A percentile compares a stretch with the other conserved stretches of the same genome.
phyloP scores from a whole-genome alignment of 2,329 filamentous ascomycete genomes.

The Fusarium decemcellulare region DNA sequence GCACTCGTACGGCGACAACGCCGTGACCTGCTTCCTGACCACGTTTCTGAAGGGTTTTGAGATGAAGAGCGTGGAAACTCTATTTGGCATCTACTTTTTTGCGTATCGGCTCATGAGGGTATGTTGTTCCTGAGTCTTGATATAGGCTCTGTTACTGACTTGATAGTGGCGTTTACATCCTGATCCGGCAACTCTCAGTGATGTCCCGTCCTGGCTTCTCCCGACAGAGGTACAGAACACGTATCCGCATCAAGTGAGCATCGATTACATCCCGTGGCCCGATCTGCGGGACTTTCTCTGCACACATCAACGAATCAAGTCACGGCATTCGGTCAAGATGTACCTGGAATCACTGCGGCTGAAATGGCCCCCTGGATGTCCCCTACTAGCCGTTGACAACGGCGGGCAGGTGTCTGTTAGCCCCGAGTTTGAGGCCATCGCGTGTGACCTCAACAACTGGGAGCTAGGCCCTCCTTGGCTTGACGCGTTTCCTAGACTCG shows the following conservation, averaged over 20 bases:
- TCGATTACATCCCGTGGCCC: constrained; percentile 47
- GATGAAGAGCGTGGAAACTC: constrained; percentile 40
- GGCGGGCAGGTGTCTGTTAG: constrained; percentile 35
- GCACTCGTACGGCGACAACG: constrained; percentile 41
- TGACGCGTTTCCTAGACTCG: constrained; percentile 42
- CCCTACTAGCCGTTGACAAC: constrained; percentile 27
- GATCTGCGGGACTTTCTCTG: constrained; percentile 42
- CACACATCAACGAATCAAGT: constrained; percentile 34
- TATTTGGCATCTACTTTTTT: constrained; percentile 45
- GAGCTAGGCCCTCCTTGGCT: constrained; percentile 38
- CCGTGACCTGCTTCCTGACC: constrained; percentile 38
- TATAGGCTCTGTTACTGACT: background rate
- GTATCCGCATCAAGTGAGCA: constrained; percentile 41
- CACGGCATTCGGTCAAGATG: constrained; percentile 41
- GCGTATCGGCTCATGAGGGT: constrained; percentile 44
- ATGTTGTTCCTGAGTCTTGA: background rate
- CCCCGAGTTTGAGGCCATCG: constrained; percentile 41
- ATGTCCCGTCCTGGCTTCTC: constrained; percentile 39
- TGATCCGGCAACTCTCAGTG: constrained; percentile 37
- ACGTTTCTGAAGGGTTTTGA: constrained; percentile 43
- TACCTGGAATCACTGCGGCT: constrained; percentile 41
- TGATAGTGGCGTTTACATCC: constrained; percentile 44
- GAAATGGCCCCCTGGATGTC: constrained; percentile 37
- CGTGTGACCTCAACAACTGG: constrained; percentile 44
- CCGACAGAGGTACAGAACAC: constrained; percentile 43